Evolutionary conservation across 1,139 yeast species (phyloP).

Genomic region (Blastobotrys petasosporus): DNA sequence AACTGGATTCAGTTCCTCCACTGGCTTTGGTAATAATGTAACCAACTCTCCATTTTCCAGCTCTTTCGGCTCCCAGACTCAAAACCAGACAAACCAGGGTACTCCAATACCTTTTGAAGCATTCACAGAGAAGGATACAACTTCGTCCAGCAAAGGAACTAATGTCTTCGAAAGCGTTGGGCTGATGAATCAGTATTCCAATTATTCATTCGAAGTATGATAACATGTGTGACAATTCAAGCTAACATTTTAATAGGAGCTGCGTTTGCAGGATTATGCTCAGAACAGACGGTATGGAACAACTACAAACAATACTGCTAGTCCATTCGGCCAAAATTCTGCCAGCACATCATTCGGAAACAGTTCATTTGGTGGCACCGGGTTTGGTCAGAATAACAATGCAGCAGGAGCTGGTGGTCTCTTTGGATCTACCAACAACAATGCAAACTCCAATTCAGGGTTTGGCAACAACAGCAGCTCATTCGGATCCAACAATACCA

Average conservation of each 20-base stretch:
- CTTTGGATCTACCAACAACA: conserved; percentile 18
- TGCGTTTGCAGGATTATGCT: conserved; percentile 82
- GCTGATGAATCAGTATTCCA: conserved; percentile 85
- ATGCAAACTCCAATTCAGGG: conserved; percentile 25
- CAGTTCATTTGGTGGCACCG: conserved; percentile 14
- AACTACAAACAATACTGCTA: conserved; percentile 23
- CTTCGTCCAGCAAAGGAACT: conserved; percentile 33
- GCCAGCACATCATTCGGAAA: conserved; percentile 20
- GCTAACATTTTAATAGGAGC: conserved; percentile 39
- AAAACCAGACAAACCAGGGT: conserved; percentile 43
- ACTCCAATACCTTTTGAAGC: conserved; percentile 59
- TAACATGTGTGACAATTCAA: not conserved
- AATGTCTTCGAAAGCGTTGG: conserved; percentile 66
- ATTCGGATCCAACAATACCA: conserved; percentile 17
- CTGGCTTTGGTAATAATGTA: conserved; percentile 17
- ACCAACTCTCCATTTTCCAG: conserved; percentile 17
- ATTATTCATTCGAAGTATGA: conserved; percentile 58
- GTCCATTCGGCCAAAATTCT: conserved; percentile 20
- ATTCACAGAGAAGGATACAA: conserved; percentile 73
- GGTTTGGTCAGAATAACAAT: conserved; percentile 22
- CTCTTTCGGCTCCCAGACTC: conserved; percentile 32
- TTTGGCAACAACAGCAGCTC: conserved; percentile 8
- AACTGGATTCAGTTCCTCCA: conserved; percentile 33
- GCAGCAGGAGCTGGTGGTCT: conserved; percentile 14
- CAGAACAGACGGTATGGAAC: conserved; percentile 62